Evolutionary conservation across 1,284 basidiomycete species (phyloP).

Genomic region (Ceraceosorus guamensis): DNA sequence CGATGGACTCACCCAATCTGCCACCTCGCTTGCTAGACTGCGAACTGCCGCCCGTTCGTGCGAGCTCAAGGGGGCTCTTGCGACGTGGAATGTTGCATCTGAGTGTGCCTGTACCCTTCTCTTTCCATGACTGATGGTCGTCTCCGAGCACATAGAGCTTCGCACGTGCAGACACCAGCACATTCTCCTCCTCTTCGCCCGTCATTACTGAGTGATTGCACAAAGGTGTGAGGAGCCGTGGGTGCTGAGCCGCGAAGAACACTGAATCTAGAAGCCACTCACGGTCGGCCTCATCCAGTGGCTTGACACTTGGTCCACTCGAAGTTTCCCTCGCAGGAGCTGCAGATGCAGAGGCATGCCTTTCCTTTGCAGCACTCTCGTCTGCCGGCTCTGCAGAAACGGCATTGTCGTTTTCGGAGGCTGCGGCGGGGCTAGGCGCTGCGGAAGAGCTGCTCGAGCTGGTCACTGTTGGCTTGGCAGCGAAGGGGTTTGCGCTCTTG

Average conservation of each 20-base stretch:
- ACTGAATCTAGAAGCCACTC: conserved; percentile 8
- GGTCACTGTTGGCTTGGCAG: conserved; percentile 11
- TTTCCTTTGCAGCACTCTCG: background rate
- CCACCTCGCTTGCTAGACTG: no score
- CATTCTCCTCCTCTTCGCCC: conserved; percentile 86
- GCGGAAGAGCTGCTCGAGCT: background rate
- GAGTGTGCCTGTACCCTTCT: conserved; percentile 73
- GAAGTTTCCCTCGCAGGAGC: background rate
- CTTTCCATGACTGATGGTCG: conserved; percentile 72
- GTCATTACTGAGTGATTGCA: conserved; percentile 60
- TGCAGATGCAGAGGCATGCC: background rate
- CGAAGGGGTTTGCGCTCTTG: conserved; percentile 22
- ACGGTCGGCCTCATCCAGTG: conserved; percentile 23
- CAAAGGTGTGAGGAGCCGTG: background rate
- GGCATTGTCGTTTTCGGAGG: background rate
- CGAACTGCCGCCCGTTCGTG: no score
- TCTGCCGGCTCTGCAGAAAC: background rate
- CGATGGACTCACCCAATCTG: background rate
- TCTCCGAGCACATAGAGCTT: conserved; percentile 66
- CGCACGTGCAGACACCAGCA: conserved; percentile 71
- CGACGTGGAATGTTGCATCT: conserved; percentile 64
- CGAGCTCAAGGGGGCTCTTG: no score
- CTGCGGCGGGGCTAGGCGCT: background rate
- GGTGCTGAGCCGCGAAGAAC: background rate
- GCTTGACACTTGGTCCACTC: conserved; percentile 6